phyloP scores from a whole-genome alignment of 1,139 yeast genomes.

The Scheffersomyces segobiensis region DNA sequence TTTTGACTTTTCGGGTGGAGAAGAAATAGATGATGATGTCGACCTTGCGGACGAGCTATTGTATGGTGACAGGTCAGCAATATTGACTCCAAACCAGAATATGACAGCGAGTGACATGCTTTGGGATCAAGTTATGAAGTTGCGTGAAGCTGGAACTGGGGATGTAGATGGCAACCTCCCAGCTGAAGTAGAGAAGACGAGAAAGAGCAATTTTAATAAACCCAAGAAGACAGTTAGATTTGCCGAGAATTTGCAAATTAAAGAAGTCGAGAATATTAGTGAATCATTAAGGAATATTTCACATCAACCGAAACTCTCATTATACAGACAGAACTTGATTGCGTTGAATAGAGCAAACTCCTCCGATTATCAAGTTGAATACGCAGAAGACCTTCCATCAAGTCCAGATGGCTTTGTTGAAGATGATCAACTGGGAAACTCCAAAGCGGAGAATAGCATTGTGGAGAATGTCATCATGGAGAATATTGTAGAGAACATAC shows the following conservation, averaged over 20 bases:
- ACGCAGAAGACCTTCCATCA: constrained; percentile 4
- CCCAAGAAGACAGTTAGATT: constrained; percentile 52
- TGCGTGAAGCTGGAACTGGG: constrained; percentile 15
- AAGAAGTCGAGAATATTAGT: constrained; percentile 60
- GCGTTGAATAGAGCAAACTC: background rate
- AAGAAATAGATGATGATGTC: constrained; percentile 23
- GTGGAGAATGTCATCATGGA: background rate
- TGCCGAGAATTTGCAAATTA: constrained; percentile 52
- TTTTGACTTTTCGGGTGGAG: constrained; percentile 32
- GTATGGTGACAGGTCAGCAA: constrained; percentile 19
- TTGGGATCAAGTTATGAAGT: constrained; percentile 31
- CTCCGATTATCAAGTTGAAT: background rate
- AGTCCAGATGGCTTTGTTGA: background rate
- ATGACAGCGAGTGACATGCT: constrained; percentile 21
- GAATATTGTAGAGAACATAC: constrained; percentile 9
- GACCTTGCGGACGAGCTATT: constrained; percentile 28
- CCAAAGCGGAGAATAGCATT: background rate
- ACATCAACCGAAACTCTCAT: constrained; percentile 18
- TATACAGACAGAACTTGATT: constrained; percentile 25
- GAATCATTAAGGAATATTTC: constrained; percentile 41
- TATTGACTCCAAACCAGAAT: constrained; percentile 12
- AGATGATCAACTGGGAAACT: background rate
- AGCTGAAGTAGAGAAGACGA: background rate
- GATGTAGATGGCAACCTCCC: background rate
- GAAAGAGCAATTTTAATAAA: background rate